These are phyloP conservation scores for Madurella fahalii DNA, from an alignment of 2,329 filamentous ascomycete species.

Conservation along the genomic window DNA sequence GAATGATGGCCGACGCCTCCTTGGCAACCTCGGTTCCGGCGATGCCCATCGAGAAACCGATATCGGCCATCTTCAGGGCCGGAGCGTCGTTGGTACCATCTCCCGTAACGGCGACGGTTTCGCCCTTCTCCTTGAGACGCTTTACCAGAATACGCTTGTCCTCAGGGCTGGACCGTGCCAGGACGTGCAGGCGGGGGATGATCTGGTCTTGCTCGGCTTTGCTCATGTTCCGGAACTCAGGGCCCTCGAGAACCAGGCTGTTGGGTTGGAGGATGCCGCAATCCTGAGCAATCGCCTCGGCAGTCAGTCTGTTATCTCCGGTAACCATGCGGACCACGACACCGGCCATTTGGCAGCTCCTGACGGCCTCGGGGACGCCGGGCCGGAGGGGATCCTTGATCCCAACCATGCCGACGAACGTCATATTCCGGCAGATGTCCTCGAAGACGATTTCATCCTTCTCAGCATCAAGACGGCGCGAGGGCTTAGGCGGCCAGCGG, in stretches of 20 bases:
- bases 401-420: conserved; percentile 66
- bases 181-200: conserved; percentile 65
- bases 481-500: conserved; percentile 71
- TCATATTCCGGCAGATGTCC: conserved; percentile 63
- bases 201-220: conserved; percentile 61
- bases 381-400: conserved; percentile 77
- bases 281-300: conserved; percentile 72
- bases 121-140: conserved; percentile 65
- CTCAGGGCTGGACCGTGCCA: conserved; percentile 71
- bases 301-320: conserved; percentile 75
- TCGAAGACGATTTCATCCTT: conserved; percentile 62
- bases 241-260: conserved; percentile 72
- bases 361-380: conserved; percentile 70
- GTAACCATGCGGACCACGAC: conserved; percentile 83
- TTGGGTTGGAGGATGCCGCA: conserved; percentile 69
- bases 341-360: conserved; percentile 68
- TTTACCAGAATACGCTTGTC: conserved; percentile 72
- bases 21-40: conserved; percentile 80
- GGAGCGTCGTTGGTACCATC: conserved; percentile 83
- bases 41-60: conserved; percentile 84
- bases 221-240: conserved; percentile 69
- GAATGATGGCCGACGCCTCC: conserved; percentile 77
- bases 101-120: conserved; percentile 78
- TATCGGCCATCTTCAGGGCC: conserved; percentile 74
- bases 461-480: conserved; percentile 51